Percentiles rank a stretch among this genome's conserved stretches.
Evolutionary conservation across 2,329 filamentous ascomycete genomes (phyloP).

Genomic region (Alternaria consortialis): DNA sequence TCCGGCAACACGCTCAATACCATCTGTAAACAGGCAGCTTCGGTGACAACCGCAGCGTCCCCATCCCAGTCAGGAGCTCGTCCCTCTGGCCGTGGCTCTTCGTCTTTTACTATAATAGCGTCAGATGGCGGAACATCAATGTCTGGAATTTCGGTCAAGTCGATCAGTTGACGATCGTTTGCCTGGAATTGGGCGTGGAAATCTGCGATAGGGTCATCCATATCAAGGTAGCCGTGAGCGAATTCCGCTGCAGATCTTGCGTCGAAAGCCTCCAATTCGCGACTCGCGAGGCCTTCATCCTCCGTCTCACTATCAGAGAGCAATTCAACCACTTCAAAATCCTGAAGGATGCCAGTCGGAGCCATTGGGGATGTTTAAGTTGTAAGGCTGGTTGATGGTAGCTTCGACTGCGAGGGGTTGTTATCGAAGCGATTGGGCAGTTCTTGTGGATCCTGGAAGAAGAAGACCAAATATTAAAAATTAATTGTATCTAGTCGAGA

Average conservation of each 20-base stretch:
- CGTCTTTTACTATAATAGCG: background rate
- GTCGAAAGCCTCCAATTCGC: constrained; percentile 14
- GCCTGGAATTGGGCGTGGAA: background rate
- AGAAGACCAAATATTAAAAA: constrained; percentile 7
- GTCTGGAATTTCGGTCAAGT: constrained; percentile 37
- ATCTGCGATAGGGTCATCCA: constrained; percentile 11
- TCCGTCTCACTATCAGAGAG: constrained; percentile 35
- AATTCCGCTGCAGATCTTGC: constrained; percentile 8
- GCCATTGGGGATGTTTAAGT: constrained; percentile 17
- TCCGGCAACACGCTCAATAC: constrained; percentile 48
- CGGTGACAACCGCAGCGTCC: constrained; percentile 23
- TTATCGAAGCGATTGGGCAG: background rate
- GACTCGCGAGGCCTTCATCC: background rate
- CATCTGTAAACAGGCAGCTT: constrained; percentile 41
- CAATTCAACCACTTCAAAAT: constrained; percentile 32
- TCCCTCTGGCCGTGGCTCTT: background rate
- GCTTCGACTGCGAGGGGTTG: background rate
- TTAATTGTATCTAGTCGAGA: constrained; percentile 14
- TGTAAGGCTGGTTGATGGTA: constrained; percentile 2
- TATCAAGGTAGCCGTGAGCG: constrained; percentile 8
- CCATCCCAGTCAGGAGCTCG: background rate
- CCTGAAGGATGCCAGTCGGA: constrained; percentile 3
- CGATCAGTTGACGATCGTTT: constrained; percentile 23
- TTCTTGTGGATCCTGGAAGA: background rate
- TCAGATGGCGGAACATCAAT: constrained; percentile 32